Conservation (phyloP, 2,329 filamentous ascomycete species). For the Nannizziopsis arthrosporioides region DNA sequence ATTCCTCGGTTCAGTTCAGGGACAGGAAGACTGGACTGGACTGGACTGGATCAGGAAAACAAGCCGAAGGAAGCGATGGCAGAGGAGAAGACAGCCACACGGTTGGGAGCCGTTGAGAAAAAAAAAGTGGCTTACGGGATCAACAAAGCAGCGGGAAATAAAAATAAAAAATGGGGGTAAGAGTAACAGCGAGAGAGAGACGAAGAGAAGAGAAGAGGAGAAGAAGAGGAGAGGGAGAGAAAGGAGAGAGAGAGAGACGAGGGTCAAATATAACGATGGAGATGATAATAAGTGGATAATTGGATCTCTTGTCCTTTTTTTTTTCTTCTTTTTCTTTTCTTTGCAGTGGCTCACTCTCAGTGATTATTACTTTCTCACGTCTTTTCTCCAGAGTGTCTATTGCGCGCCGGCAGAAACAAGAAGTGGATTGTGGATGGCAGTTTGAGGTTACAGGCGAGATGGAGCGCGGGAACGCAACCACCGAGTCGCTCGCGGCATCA, state of each 20-base stretch:
- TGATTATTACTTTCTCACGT: too few species aligned
- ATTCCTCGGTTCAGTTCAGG: background rate
- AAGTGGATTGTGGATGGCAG: too few species aligned
- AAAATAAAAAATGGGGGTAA: background rate
- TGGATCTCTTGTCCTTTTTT: too few species aligned
- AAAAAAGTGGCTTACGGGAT: conserved; percentile 5
- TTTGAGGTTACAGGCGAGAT: background rate
- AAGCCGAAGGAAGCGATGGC: background rate
- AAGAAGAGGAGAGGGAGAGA: background rate
- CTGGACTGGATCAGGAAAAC: background rate
- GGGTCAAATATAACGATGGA: too few species aligned
- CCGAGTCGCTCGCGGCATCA: too few species aligned
- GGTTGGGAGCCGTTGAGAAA: conserved; percentile 1
- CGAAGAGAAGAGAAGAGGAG: background rate
- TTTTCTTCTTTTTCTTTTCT: too few species aligned
- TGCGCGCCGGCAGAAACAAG: too few species aligned
- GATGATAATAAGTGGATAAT: too few species aligned
- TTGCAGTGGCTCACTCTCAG: too few species aligned
- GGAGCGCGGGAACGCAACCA: background rate
- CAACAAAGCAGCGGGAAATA: conserved; percentile 5
- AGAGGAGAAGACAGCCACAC: conserved; percentile 1
- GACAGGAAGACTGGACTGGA: background rate
- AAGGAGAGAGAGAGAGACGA: too few species aligned
- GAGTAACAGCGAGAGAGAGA: conserved; percentile 1
- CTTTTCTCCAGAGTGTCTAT: too few species aligned